Conservation (phyloP, 805 yeast genomes). For the Hanseniaspora valbyensis region DNA sequence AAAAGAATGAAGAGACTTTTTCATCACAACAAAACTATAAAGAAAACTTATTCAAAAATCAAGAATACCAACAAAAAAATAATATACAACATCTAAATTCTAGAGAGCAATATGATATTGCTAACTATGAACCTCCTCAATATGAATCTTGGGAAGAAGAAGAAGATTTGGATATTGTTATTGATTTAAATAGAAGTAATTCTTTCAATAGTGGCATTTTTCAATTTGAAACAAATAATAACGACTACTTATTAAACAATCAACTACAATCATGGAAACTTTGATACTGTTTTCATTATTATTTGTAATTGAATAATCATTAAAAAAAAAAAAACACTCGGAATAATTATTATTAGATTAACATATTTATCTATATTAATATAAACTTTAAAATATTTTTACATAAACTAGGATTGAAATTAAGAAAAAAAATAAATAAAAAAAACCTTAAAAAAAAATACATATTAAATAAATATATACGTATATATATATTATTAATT, state of each 20-base stretch:
- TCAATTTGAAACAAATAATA: constrained; percentile 7
- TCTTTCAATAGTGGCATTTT: constrained; percentile 11
- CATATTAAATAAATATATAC: no score
- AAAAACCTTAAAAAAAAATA: no score
- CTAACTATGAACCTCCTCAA: constrained; percentile 12
- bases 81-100: background rate
- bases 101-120: constrained; percentile 11
- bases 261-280: constrained; percentile 11
- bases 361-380: background rate
- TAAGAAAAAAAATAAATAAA: no score
- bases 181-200: constrained; percentile 7
- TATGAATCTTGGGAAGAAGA: constrained; percentile 16
- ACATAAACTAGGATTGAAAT: background rate
- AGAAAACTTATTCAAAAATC: background rate
- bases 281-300: background rate
- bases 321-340: background rate
- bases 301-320: background rate
- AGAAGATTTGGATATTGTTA: constrained; percentile 11
- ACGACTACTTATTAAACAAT: constrained; percentile 7
- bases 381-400: background rate
- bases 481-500: no score
- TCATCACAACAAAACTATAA: background rate
- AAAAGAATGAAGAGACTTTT: background rate
- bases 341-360: background rate
- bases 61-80: background rate